phyloP scores from a whole-genome alignment of 805 yeast genomes.

The Suhomyces faveliae region DNA sequence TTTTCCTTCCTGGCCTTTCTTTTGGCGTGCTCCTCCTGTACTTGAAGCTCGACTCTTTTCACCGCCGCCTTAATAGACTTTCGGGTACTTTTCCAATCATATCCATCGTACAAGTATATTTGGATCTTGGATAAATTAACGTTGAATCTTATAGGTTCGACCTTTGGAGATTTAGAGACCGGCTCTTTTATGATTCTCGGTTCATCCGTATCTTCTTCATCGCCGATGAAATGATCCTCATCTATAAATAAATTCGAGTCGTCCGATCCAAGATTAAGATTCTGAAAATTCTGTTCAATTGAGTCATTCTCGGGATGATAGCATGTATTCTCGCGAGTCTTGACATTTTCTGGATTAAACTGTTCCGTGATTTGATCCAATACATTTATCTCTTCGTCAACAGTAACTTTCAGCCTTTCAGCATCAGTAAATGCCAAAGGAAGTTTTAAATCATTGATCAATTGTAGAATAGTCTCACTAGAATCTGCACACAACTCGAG shows the following conservation, averaged over 20 bases:
- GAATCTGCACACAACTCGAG: conserved; percentile 82
- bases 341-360: conserved; percentile 13
- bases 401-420: conserved; percentile 51
- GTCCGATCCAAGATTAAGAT: conserved; percentile 14
- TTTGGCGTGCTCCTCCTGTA: conserved; percentile 26
- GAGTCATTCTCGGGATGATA: conserved; percentile 1
- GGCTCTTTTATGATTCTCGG: background rate
- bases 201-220: background rate
- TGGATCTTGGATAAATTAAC: conserved; percentile 38
- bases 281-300: conserved; percentile 26
- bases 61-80: conserved; percentile 64
- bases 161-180: background rate
- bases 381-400: conserved; percentile 35
- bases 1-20: conserved; percentile 6
- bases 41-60: conserved; percentile 54
- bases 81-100: conserved; percentile 84
- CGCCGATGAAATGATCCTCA: conserved; percentile 24
- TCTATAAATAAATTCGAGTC: conserved; percentile 16
- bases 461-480: conserved; percentile 63
- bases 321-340: background rate
- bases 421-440: conserved; percentile 61
- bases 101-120: conserved; percentile 77
- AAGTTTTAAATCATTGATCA: conserved; percentile 68
- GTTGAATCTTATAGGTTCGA: conserved; percentile 27
- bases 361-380: conserved; percentile 36